Conservation (phyloP, 2,329 filamentous ascomycete genomes). For the Venturia aucupariae region DNA sequence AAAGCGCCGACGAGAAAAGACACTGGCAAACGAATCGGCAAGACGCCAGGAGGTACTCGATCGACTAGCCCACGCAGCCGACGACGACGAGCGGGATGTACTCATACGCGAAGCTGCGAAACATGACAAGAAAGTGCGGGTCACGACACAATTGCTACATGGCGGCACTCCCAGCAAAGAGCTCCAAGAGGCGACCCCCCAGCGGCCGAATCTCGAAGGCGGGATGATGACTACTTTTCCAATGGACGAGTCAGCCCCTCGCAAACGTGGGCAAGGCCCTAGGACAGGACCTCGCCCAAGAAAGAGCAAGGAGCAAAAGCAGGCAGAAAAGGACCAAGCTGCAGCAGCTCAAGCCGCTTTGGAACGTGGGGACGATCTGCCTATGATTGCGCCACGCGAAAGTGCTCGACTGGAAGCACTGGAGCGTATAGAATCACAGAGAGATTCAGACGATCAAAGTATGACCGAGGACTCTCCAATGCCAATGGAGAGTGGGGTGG, state of each 20-base stretch:
- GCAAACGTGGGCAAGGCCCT: constrained; percentile 43
- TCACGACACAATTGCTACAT: constrained; percentile 78
- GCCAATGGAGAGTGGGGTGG: constrained; percentile 16
- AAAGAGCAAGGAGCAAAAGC: constrained; percentile 73
- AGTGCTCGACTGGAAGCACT: constrained; percentile 45
- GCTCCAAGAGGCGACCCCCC: constrained; percentile 58
- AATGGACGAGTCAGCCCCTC: constrained; percentile 35
- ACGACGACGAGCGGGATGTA: constrained; percentile 73
- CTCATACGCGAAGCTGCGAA: constrained; percentile 79
- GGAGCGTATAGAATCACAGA: constrained; percentile 35
- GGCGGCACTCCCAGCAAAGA: constrained; percentile 69
- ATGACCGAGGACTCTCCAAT: constrained; percentile 22
- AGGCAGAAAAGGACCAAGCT: constrained; percentile 63
- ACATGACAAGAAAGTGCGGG: constrained; percentile 84
- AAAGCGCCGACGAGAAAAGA: constrained; percentile 90
- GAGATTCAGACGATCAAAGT: constrained; percentile 39
- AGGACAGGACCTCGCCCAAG: constrained; percentile 57
- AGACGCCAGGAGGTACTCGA: constrained; percentile 74
- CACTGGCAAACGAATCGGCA: constrained; percentile 76
- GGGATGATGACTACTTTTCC: constrained; percentile 81
- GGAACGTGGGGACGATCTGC: constrained; percentile 67
- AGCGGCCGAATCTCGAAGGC: constrained; percentile 74
- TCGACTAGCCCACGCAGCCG: constrained; percentile 66
- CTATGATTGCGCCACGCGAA: constrained; percentile 51
- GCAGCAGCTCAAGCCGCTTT: constrained; percentile 79